phyloP scores from a whole-genome alignment of 2,329 filamentous ascomycete species.

The Massarina eburnea region DNA sequence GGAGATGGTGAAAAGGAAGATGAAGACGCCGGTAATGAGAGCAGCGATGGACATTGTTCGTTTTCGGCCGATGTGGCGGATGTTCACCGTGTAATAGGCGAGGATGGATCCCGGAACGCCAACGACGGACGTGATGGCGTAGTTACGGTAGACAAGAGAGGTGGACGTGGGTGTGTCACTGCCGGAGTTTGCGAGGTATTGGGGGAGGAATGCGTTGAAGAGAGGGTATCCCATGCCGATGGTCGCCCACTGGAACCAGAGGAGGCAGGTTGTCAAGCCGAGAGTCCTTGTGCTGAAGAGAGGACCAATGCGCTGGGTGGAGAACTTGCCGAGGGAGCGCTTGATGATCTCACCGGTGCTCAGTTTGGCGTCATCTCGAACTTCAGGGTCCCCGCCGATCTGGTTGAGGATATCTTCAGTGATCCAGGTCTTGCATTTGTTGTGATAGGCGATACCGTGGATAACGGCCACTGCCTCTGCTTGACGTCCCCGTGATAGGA shows the following conservation, averaged over 20 bases:
- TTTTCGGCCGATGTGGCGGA: constrained; percentile 71
- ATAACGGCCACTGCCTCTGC: constrained; percentile 78
- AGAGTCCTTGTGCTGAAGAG: constrained; percentile 58
- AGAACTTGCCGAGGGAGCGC: constrained; percentile 67
- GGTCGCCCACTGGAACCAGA: constrained; percentile 80
- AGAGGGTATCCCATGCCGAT: constrained; percentile 87
- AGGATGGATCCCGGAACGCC: constrained; percentile 77
- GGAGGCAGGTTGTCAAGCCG: constrained; percentile 50
- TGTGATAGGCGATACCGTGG: constrained; percentile 74
- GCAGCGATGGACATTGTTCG: constrained; percentile 71
- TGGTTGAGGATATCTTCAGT: constrained; percentile 67
- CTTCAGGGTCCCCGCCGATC: constrained; percentile 53
- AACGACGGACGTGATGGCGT: constrained; percentile 75
- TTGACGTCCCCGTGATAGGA: constrained; percentile 75
- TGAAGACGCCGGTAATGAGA: constrained; percentile 66
- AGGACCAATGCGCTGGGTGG: constrained; percentile 65
- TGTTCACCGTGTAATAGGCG: constrained; percentile 71
- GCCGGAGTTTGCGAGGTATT: constrained; percentile 70
- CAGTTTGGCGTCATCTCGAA: constrained; percentile 42
- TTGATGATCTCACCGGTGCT: constrained; percentile 54
- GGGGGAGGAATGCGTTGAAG: constrained; percentile 88
- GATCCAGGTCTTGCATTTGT: constrained; percentile 56
- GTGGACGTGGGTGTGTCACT: constrained; percentile 24
- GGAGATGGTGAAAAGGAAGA: constrained; percentile 67
- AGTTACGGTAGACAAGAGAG: constrained; percentile 69